Conservation (phyloP, 805 yeast genomes). For the Kockiozyma suomiensis region DNA sequence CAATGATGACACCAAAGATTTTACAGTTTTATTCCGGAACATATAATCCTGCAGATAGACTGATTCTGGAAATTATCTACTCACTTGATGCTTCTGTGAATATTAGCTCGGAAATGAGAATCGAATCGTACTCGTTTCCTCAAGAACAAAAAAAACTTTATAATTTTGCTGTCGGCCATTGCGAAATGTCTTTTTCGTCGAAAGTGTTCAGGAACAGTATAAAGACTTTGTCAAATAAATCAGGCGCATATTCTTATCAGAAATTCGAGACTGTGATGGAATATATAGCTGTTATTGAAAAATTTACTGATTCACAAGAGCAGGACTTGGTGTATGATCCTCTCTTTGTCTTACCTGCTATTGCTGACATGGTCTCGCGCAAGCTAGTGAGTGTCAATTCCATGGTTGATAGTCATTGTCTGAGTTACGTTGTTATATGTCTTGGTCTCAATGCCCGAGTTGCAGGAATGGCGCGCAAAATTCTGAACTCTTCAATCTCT, state of each 20-base stretch:
- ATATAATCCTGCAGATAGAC: conserved; percentile 57
- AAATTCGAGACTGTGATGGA: not conserved
- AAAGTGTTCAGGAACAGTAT: conserved; percentile 18
- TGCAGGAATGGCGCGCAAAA: conserved; percentile 5
- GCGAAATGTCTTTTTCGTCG: conserved; percentile 1
- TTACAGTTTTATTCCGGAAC: conserved; percentile 67
- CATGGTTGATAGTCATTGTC: conserved; percentile 58
- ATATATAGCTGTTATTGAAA: not conserved
- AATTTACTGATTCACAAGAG: not conserved
- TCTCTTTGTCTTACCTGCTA: conserved; percentile 17
- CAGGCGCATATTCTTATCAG: conserved; percentile 60
- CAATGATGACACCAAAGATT: conserved; percentile 52
- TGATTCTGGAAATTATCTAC: conserved; percentile 60
- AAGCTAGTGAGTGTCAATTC: conserved; percentile 54
- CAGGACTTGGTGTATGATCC: conserved; percentile 26
- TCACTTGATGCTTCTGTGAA: conserved; percentile 56
- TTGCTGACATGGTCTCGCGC: conserved; percentile 15
- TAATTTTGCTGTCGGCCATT: not conserved
- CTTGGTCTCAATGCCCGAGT: conserved; percentile 35
- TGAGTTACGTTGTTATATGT: conserved; percentile 52
- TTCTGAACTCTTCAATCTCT: not conserved
- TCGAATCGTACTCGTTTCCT: conserved; percentile 5
- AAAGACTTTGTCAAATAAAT: conserved; percentile 49
- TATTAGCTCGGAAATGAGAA: not conserved
- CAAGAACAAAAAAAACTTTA: not conserved